phyloP scores from a whole-genome alignment of 805 yeast genomes.

The Priceomyces castillae region DNA sequence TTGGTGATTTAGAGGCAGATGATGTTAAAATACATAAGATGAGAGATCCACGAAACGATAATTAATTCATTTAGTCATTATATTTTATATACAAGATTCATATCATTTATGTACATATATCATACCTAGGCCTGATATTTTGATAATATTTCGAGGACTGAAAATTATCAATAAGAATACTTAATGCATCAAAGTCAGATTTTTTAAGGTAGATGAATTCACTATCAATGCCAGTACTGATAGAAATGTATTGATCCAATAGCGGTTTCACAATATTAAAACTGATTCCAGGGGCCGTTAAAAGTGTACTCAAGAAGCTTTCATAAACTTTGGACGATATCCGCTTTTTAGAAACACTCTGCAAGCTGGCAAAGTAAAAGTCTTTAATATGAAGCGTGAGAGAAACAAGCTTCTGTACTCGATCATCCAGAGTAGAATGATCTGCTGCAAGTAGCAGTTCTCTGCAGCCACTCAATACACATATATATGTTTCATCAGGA shows the following conservation, averaged over 20 bases:
- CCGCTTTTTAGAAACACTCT: neutral
- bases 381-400: constrained; percentile 3
- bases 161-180: constrained; percentile 1
- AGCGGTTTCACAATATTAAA: neutral
- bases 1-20: constrained; percentile 53
- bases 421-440: neutral
- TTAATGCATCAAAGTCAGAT: constrained; percentile 4
- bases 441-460: neutral
- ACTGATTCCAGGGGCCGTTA: neutral
- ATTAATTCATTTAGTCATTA: constrained; percentile 1
- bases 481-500: constrained; percentile 13
- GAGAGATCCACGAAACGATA: constrained; percentile 30
- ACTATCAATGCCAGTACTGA: neutral
- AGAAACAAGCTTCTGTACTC: neutral
- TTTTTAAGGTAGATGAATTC: constrained; percentile 3
- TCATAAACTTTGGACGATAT: constrained; percentile 5
- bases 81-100: constrained; percentile 1
- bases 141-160: constrained; percentile 3
- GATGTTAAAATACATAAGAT: constrained; percentile 66
- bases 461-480: constrained; percentile 10
- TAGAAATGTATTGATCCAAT: constrained; percentile 6
- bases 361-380: neutral
- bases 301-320: constrained; percentile 2
- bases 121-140: constrained; percentile 1
- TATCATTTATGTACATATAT: neutral